Percentiles rank a stretch among this genome's conserved stretches.
phyloP scores from a whole-genome alignment of 495 filamentous ascomycete species.

The Lophium mytilinum region DNA sequence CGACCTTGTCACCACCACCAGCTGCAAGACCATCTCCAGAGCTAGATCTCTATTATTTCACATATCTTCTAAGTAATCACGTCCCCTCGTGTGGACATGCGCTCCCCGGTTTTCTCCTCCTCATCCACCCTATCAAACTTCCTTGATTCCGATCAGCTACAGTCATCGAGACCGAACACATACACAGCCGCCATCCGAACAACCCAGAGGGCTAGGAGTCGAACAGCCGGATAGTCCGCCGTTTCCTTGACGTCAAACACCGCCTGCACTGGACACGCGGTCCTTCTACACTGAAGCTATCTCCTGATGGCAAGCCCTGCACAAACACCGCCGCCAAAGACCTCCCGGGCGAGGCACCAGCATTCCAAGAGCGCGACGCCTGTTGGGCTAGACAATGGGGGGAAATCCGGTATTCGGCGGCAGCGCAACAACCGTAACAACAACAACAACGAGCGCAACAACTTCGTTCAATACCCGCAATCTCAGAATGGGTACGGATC shows the following conservation, averaged over 20 bases:
- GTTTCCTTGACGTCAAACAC: too few relatives aligned
- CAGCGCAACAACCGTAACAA: constrained; percentile 14
- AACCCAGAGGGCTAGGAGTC: neutral
- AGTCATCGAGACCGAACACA: neutral
- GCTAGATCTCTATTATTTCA: neutral
- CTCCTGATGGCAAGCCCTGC: constrained; percentile 14
- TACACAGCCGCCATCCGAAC: neutral
- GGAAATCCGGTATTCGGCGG: constrained; percentile 1
- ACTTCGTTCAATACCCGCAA: neutral
- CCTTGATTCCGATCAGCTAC: neutral
- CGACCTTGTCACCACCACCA: neutral
- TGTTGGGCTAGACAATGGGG: neutral
- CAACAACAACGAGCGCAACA: constrained; percentile 4
- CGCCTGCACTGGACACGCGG: too few relatives aligned
- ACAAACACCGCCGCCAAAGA: constrained; percentile 7
- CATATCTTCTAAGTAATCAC: neutral
- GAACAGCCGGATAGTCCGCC: constrained; percentile 1
- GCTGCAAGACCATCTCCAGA: neutral
- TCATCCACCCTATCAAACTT: constrained; percentile 1
- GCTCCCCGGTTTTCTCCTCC: constrained; percentile 6
- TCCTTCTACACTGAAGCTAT: neutral
- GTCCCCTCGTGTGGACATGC: constrained; percentile 15
- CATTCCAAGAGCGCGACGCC: constrained; percentile 20
- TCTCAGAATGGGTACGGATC: neutral
- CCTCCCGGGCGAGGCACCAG: constrained; percentile 18